Conservation (phyloP, 2,329 filamentous ascomycete species). For the Fusarium sp. region DNA sequence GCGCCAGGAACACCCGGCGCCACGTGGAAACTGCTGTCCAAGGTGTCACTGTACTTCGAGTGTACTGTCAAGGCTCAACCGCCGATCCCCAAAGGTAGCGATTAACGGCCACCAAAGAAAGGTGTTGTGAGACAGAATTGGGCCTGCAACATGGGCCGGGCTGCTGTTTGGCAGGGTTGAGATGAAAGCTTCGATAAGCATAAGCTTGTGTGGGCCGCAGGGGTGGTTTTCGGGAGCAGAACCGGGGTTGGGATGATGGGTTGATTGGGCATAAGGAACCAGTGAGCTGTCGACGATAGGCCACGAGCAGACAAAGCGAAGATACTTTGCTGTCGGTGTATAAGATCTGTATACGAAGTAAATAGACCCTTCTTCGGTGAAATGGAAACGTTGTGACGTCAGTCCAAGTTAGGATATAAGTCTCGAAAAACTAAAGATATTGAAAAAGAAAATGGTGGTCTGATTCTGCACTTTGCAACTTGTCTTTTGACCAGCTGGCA, state of each 20-base stretch:
- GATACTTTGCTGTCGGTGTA: constrained; percentile 29
- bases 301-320: constrained; percentile 37
- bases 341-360: constrained; percentile 4
- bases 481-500: constrained; percentile 5
- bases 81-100: constrained; percentile 12
- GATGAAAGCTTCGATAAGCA: constrained; percentile 42
- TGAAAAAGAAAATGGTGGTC: not conserved
- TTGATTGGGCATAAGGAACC: constrained; percentile 25
- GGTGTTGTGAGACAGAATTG: constrained; percentile 40
- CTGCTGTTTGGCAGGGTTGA: constrained; percentile 32
- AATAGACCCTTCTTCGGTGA: not conserved
- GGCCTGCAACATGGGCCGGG: constrained; percentile 28
- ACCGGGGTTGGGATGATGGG: constrained; percentile 28
- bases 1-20: constrained; percentile 39
- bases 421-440: not conserved
- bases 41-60: constrained; percentile 36
- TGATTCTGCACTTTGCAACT: constrained; percentile 3
- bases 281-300: constrained; percentile 43
- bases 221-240: constrained; percentile 36
- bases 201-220: constrained; percentile 32
- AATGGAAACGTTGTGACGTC: constrained; percentile 41
- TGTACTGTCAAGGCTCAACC: constrained; percentile 26
- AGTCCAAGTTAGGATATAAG: not conserved
- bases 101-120: constrained; percentile 22
- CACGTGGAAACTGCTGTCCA: constrained; percentile 44